Conservation (phyloP, 805 yeast genomes). For the Danielozyma ontarioensis region DNA sequence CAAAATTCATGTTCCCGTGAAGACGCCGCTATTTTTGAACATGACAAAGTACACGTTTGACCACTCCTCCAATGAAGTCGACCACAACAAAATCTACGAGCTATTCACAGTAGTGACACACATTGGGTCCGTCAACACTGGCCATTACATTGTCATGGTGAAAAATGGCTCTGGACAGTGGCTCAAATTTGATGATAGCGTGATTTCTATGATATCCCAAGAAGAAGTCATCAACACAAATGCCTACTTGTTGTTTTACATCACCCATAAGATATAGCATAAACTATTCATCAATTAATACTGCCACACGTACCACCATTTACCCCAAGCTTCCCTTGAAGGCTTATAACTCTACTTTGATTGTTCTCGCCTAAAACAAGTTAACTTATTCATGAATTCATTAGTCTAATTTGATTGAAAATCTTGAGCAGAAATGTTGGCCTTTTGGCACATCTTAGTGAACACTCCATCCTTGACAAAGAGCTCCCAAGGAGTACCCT, state of each 20-base stretch:
- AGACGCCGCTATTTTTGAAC: constrained; percentile 69
- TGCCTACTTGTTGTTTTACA: constrained; percentile 78
- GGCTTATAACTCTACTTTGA: too few relatives aligned
- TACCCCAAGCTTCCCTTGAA: too few relatives aligned
- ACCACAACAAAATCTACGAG: constrained; percentile 53
- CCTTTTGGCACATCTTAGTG: constrained; percentile 33
- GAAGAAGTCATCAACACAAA: constrained; percentile 63
- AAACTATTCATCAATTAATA: background rate
- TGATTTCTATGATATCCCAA: constrained; percentile 59
- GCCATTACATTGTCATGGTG: constrained; percentile 82
- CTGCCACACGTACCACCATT: too few relatives aligned
- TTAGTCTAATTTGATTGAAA: constrained; percentile 8
- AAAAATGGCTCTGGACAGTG: constrained; percentile 73
- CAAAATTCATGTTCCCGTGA: constrained; percentile 72
- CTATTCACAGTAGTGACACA: constrained; percentile 85
- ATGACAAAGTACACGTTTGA: constrained; percentile 52
- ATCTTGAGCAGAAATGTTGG: constrained; percentile 25
- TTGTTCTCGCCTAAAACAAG: background rate
- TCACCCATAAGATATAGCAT: constrained; percentile 39
- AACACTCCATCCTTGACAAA: constrained; percentile 23
- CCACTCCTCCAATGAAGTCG: constrained; percentile 10
- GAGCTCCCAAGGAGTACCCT: constrained; percentile 29
- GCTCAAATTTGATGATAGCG: constrained; percentile 90
- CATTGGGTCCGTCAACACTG: constrained; percentile 90
- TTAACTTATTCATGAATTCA: background rate